Evolutionary conservation across 2,329 filamentous ascomycete genomes (phyloP).

Genomic region (Pseudofabraea citricarpa): DNA sequence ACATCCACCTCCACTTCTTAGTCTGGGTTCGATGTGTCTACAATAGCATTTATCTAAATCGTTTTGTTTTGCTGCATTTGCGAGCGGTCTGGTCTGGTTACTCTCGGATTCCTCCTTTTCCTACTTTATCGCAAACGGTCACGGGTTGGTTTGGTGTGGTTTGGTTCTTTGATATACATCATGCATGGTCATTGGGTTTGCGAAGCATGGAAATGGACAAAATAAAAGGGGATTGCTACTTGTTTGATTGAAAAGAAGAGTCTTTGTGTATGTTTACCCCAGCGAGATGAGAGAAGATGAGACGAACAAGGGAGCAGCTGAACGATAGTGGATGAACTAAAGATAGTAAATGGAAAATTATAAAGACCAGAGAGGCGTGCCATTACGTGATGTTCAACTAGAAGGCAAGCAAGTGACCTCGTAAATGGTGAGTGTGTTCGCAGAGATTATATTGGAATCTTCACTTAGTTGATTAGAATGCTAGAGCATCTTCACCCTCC

Average conservation of each 20-base stretch:
- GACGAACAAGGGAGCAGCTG: not conserved
- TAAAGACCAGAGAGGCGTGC: not conserved
- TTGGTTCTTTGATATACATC: not conserved
- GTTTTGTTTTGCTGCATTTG: conserved; percentile 25
- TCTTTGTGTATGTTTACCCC: not conserved
- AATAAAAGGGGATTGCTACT: not conserved
- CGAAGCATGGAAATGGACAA: not conserved
- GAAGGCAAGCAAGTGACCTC: not conserved
- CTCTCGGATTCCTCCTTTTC: not conserved
- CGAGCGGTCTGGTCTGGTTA: conserved; percentile 17
- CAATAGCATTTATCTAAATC: conserved; percentile 12
- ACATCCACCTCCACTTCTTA: no score
- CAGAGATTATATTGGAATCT: not conserved
- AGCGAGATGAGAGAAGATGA: not conserved
- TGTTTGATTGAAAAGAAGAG: not conserved
- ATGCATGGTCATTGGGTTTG: not conserved
- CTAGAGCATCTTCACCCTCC: not conserved
- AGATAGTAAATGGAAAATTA: not conserved
- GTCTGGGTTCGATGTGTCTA: conserved; percentile 4
- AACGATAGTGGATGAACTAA: not conserved
- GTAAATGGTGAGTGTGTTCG: not conserved
- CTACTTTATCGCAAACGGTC: not conserved
- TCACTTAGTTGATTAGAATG: not conserved
- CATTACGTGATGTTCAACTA: not conserved
- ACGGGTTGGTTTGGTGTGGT: not conserved